Base-by-base conservation (phyloP, 345 rosid genomes). In the Hypericum androsaemum region DNA sequence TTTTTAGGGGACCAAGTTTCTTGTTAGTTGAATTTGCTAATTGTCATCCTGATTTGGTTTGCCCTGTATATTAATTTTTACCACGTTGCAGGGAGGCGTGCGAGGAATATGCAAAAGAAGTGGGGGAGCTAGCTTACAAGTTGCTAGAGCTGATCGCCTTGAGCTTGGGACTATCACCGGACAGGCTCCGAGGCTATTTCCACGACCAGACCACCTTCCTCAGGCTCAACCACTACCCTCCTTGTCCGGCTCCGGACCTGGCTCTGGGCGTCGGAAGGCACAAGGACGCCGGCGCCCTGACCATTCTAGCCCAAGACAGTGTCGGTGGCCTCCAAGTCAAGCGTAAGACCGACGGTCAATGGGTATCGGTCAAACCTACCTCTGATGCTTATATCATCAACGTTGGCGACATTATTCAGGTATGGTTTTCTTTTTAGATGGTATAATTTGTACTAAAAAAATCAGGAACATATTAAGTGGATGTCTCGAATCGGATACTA, bases 201-300 rank as follows among this genome's bases (percentile, higher is more conserved):
- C 5, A 46, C 4, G 50, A 46, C 28, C 50, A 46, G 22, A 46
- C 50, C 50, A 46, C 28, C 50, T 46, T 46, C 50, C 28, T 46
- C 28, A 14, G 50, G 50, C 50, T 46, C 28, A 46, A 46, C 22
- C 50, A 46, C 50, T 46, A 46, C 8, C 50, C 50, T n/a, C 50
- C 50, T 3, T 46, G 50, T 32, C 50, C 50, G 14, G 50, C 22
- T 46, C 50, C 50, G 15, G 28, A 46, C 28, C 22, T 46, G 50
- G 50, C 50, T 10, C 50, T 46, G 10, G 50, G 50, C 12, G 50
- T 46, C 9, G 50, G 50, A 5, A 15, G 50, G 17, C 50, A 46
- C 50, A 46, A 46, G 10, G 50, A 46, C 10, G 50, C 50, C 28
- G 50, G 50, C 9, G 50, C 50, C 32, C 10, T 46, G 7, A 46